Evolutionary conservation across 2,329 filamentous ascomycete genomes (phyloP).

Genomic region (Sphaerulina musiva): DNA sequence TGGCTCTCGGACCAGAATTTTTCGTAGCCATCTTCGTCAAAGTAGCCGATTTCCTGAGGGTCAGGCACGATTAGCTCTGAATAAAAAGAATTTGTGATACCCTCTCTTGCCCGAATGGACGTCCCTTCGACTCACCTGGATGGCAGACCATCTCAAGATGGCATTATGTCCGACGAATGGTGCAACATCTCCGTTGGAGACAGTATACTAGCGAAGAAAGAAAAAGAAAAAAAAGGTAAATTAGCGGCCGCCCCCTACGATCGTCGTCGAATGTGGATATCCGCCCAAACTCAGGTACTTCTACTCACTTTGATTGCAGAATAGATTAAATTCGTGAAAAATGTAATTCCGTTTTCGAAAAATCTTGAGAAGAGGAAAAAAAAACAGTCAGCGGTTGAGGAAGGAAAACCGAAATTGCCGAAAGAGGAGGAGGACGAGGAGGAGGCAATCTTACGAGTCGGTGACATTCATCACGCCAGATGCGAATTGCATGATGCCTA

Average conservation of each 20-base stretch:
- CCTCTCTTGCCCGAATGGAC: too few species aligned
- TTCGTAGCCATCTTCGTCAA: conserved; percentile 43
- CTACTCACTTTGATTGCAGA: conserved; percentile 51
- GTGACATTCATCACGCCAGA: conserved; percentile 73
- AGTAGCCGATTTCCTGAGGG: conserved; percentile 45
- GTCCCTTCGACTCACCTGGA: conserved; percentile 37
- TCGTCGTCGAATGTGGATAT: too few species aligned
- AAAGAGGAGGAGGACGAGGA: too few species aligned
- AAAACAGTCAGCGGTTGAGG: too few species aligned
- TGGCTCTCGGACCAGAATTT: conserved; percentile 62
- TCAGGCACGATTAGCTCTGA: too few species aligned
- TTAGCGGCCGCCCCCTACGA: too few species aligned
- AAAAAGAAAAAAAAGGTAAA: too few species aligned
- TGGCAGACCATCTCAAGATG: conserved; percentile 61
- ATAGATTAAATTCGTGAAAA: conserved; percentile 74
- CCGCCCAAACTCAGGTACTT: too few species aligned
- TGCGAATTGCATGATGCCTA: conserved; percentile 64
- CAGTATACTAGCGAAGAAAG: conserved; percentile 45
- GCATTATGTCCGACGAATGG: conserved; percentile 73
- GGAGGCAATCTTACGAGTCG: conserved; percentile 37
- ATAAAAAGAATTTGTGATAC: too few species aligned
- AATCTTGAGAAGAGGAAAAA: conserved; percentile 34
- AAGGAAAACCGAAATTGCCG: too few species aligned
- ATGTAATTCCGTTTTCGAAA: conserved; percentile 71
- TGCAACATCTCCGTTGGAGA: conserved; percentile 64